phyloP scores from a whole-genome alignment of 2,329 filamentous ascomycete species.

The Epichloe festucae region DNA sequence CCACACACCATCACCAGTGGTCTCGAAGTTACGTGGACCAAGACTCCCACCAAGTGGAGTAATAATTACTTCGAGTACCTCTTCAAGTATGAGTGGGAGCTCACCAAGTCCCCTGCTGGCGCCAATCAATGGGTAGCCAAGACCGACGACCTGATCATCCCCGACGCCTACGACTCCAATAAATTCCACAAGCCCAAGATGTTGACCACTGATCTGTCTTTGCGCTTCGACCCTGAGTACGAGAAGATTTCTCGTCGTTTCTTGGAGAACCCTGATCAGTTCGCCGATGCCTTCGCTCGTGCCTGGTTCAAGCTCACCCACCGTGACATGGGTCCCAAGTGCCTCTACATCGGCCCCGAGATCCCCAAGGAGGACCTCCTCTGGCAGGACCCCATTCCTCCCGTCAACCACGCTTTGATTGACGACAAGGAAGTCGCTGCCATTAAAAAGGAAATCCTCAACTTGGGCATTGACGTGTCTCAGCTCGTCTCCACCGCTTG shows the following conservation, averaged over 20 bases:
- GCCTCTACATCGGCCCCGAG: slow-evolving; percentile 63
- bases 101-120: slow-evolving; percentile 61
- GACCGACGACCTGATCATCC: slow-evolving; percentile 52
- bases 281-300: slow-evolving; percentile 54
- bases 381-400: slow-evolving; percentile 65
- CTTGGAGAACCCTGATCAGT: slow-evolving; percentile 54
- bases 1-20: slow-evolving; percentile 62
- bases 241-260: slow-evolving; percentile 64
- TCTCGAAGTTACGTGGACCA: slow-evolving; percentile 69
- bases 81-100: slow-evolving; percentile 68
- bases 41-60: slow-evolving; percentile 63
- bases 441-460: slow-evolving; percentile 57
- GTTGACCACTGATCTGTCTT: slow-evolving; percentile 62
- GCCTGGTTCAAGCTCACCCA: slow-evolving; percentile 80
- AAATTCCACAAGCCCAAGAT: slow-evolving; percentile 66
- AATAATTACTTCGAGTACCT: slow-evolving; percentile 64
- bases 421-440: slow-evolving; percentile 48
- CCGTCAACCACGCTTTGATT: slow-evolving; percentile 42
- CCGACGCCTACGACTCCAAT: slow-evolving; percentile 54
- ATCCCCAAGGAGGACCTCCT: slow-evolving; percentile 54
- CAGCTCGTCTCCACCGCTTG: slow-evolving; percentile 55
- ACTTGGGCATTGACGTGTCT: slow-evolving; percentile 43
- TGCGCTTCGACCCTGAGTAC: slow-evolving; percentile 59
- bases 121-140: slow-evolving; percentile 68
- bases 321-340: slow-evolving; percentile 62